Conservation (phyloP, 73 alveolate genomes). For the Paramecium biaurelia region DNA sequence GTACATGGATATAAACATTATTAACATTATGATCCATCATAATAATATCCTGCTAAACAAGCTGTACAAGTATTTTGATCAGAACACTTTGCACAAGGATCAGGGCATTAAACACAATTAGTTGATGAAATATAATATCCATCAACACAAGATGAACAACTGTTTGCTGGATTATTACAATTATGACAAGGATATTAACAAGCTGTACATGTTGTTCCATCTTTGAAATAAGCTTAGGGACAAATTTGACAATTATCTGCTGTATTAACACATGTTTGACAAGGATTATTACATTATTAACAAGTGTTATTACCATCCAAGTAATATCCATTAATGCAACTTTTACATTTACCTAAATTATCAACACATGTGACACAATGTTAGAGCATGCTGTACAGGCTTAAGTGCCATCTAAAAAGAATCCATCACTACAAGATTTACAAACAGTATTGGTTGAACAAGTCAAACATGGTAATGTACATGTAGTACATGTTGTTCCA, state of each 20-base stretch:
- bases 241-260: not conserved
- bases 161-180: not conserved
- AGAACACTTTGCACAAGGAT: not conserved
- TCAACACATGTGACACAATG: not conserved
- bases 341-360: not conserved
- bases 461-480: not conserved
- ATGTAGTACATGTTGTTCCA: not conserved
- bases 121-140: not conserved
- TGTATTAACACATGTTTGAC: not conserved
- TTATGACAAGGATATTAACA: not conserved
- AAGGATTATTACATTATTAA: not conserved
- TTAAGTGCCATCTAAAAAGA: not conserved
- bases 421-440: not conserved
- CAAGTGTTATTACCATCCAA: not conserved
- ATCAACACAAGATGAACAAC: not conserved
- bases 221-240: not conserved
- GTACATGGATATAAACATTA: not conserved
- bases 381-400: not conserved
- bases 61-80: not conserved
- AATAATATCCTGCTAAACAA: not conserved
- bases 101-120: not conserved
- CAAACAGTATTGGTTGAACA: not conserved
- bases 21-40: not conserved
- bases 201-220: not conserved
- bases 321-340: not conserved